Conservation (phyloP, 768 basidiomycete genomes). For the Tulasnella sp. region DNA sequence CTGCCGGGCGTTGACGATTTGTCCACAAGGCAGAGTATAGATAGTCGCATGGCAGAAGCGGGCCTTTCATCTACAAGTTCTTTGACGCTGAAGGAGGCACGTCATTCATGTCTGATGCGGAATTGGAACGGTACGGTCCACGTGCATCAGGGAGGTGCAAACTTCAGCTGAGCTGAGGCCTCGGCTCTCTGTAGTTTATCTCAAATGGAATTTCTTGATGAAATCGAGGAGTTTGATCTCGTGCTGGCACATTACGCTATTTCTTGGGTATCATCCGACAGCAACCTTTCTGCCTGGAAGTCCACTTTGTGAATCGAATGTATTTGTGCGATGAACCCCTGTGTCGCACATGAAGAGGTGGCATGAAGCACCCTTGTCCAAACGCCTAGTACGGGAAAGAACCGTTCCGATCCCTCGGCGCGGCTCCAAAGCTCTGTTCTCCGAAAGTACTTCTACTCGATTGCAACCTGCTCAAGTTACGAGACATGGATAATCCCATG, state of each 20-base stretch:
- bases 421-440: too few species aligned
- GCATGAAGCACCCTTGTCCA: too few species aligned
- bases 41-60: conserved; percentile 43
- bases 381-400: too few species aligned
- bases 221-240: conserved; percentile 87
- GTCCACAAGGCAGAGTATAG: conserved; percentile 42
- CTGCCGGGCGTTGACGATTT: conserved; percentile 66
- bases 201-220: conserved; percentile 77
- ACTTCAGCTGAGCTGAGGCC: background rate
- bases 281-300: background rate
- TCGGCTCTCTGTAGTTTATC: conserved; percentile 43
- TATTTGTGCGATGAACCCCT: background rate
- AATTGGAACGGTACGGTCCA: conserved; percentile 43
- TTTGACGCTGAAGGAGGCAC: conserved; percentile 58
- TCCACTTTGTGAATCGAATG: background rate
- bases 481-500: too few species aligned
- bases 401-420: too few species aligned
- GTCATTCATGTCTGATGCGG: conserved; percentile 35
- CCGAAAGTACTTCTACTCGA: too few species aligned
- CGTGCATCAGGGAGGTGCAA: background rate
- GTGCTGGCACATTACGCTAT: conserved; percentile 85
- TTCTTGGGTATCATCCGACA: conserved; percentile 47
- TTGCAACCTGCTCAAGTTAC: too few species aligned
- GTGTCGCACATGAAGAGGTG: too few species aligned
- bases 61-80: conserved; percentile 48